Base-by-base conservation (phyloP, 2,329 filamentous ascomycete genomes). In the Apiospora kogelbergensis region DNA sequence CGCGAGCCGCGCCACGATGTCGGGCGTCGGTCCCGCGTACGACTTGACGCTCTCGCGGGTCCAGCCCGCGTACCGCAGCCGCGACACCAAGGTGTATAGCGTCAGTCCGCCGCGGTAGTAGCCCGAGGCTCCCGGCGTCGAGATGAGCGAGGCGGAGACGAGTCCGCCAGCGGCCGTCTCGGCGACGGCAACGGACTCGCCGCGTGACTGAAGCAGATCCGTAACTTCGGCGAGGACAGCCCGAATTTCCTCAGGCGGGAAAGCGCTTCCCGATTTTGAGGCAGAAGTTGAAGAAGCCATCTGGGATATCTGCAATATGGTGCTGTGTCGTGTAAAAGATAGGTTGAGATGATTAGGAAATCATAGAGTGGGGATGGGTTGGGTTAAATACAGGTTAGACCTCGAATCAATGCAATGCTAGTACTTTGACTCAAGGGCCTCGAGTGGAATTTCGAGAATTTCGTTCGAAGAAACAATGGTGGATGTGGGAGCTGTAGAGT, bases 121-220 rank as follows among this genome's bases (percentile, higher is more conserved):
- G 17, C 78, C 77, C 6, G 84, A 87, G 22, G 89, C 88, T 45
- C 89, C 89, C 0, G 89, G 86, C 20, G 81, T 84, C 68, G 86
- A 84, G 69, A 91, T 84, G 24, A 91, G 80, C 53, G 85, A 82
- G 33, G 87, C 84, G 63, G 86, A 89, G 69, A 90, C 86, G 40
- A 91, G 82, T 17, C 89, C 89, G 42, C 89, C 89, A 10, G 89
- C 86, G 64, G 88, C 89, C 9, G 89, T 91, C 77, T 91, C 89
- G 67, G 87, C 89, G 45, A 91, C 85, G 69, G 84, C 86, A 71
- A 91, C 82, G 42, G 84, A 89, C 75, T 90, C 85, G 70, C 84
- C 82, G 68, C 83, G 83, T 57, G 85, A 80, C 72, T 85, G 86
- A 46, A 91, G 82, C 46, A 89, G 81, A 2, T 78, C 75, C 3